A percentile compares a stretch with the other conserved stretches of the same genome.
Evolutionary conservation across 805 yeast genomes (phyloP).

Genomic region (Candida nonsorbophila): DNA sequence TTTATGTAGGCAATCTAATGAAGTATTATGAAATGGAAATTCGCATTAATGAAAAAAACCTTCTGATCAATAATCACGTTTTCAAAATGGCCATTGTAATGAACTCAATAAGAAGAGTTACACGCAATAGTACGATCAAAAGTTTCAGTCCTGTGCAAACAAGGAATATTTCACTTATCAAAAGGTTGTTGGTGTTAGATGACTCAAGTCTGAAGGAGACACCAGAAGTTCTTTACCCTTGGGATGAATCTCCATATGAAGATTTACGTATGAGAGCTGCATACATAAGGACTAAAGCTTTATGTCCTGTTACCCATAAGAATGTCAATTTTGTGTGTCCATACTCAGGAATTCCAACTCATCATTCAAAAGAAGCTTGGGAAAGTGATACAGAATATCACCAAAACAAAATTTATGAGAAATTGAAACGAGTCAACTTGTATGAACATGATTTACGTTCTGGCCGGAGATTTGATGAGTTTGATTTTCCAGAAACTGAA

Average conservation of each 20-base stretch:
- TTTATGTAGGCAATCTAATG: too few relatives aligned
- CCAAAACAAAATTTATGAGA: slow-evolving; percentile 56
- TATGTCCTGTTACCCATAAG: slow-evolving; percentile 83
- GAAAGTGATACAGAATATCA: slow-evolving; percentile 73
- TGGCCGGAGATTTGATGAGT: slow-evolving; percentile 92
- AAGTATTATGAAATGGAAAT: too few relatives aligned
- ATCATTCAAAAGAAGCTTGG: slow-evolving; percentile 88
- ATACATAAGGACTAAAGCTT: slow-evolving; percentile 76
- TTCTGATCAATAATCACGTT: too few relatives aligned
- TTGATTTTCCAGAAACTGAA: slow-evolving; percentile 83
- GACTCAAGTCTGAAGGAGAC: slow-evolving; percentile 19
- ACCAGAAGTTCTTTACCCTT: slow-evolving; percentile 39
- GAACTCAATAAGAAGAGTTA: too few relatives aligned
- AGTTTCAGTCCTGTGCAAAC: slow-evolving; percentile 4
- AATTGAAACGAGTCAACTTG: slow-evolving; percentile 79
- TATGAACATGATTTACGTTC: slow-evolving; percentile 94
- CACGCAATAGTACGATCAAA: too few relatives aligned
- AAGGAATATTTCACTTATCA: slow-evolving; percentile 31
- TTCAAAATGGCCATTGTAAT: too few relatives aligned
- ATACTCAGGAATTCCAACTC: slow-evolving; percentile 92
- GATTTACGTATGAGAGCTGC: slow-evolving; percentile 91
- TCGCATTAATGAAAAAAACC: too few relatives aligned
- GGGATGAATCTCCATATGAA: slow-evolving; percentile 90
- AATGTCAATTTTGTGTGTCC: slow-evolving; percentile 88
- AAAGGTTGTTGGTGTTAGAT: slow-evolving; percentile 33